Percentiles rank a stretch among this genome's conserved stretches.
phyloP scores from a whole-genome alignment of 1,139 yeast genomes.

The Kodamaea suecica region DNA sequence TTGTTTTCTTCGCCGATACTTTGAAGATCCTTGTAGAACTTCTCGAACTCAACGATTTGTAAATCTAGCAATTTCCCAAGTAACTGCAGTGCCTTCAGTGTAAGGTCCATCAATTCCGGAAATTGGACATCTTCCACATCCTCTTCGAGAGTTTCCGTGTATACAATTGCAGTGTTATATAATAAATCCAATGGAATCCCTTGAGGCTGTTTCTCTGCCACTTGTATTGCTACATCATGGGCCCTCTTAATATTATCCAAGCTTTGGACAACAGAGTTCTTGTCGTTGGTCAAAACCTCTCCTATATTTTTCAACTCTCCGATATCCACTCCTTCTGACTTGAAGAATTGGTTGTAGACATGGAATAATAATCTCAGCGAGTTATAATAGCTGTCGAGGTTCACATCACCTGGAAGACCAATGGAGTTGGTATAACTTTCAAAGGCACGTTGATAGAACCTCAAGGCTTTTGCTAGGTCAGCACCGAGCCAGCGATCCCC shows the following conservation, averaged over 20 bases:
- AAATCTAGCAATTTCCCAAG: conserved; percentile 17
- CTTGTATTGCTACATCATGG: conserved; percentile 36
- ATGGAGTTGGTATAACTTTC: conserved; percentile 32
- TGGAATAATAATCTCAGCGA: conserved; percentile 47
- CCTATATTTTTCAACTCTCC: conserved; percentile 37
- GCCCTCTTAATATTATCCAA: conserved; percentile 31
- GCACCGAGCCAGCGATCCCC: conserved; percentile 60
- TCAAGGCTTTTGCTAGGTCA: conserved; percentile 48
- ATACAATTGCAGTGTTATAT: conserved; percentile 47
- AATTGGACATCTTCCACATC: conserved; percentile 16
- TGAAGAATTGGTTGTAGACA: conserved; percentile 44
- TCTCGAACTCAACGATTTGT: conserved; percentile 27
- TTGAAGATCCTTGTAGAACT: conserved; percentile 28
- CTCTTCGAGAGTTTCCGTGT: conserved; percentile 46
- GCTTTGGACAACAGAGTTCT: conserved; percentile 37
- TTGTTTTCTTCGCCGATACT: too few species aligned
- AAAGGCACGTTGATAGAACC: conserved; percentile 53
- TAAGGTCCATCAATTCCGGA: conserved; percentile 17
- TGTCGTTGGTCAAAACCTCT: conserved; percentile 35
- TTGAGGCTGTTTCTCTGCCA: conserved; percentile 14
- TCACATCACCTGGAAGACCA: conserved; percentile 13
- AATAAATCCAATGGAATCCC: conserved; percentile 37
- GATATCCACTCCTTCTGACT: conserved; percentile 43
- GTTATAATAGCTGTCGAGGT: conserved; percentile 45
- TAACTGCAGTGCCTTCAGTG: conserved; percentile 18